A percentile compares a stretch with the other conserved stretches of the same genome.
Evolutionary conservation across 2,329 filamentous ascomycete species (phyloP).

Genomic region (Anthostomella pinea): DNA sequence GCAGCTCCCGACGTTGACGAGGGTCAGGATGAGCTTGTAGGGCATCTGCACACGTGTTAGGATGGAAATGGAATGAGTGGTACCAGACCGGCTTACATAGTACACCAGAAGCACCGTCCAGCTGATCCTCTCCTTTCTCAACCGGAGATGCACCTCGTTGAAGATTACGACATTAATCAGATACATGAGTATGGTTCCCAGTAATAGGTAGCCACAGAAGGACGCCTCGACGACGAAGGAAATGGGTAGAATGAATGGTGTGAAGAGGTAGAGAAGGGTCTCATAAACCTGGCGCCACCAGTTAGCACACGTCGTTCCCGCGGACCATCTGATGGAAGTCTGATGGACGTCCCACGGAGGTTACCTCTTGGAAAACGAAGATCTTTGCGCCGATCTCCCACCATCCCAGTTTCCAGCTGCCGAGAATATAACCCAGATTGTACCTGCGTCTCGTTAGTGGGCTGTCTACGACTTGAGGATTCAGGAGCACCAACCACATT

Average conservation of each 20-base stretch:
- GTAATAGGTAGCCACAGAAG: constrained; percentile 38
- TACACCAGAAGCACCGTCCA: constrained; percentile 38
- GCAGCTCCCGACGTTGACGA: constrained; percentile 42
- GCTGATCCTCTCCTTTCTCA: constrained; percentile 41
- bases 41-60: constrained; percentile 22
- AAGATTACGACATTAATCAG: constrained; percentile 42
- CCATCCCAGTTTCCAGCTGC: constrained; percentile 45
- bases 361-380: constrained; percentile 46
- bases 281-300: constrained; percentile 32
- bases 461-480: too few species aligned
- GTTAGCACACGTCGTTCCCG: too few species aligned
- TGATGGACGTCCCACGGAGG: background rate
- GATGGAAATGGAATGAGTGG: background rate
- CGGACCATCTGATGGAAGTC: too few species aligned
- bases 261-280: constrained; percentile 43
- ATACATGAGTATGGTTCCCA: constrained; percentile 40
- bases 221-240: constrained; percentile 38
- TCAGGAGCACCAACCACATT: too few species aligned
- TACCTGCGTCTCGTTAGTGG: too few species aligned
- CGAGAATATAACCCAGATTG: constrained; percentile 44
- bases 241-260: constrained; percentile 44
- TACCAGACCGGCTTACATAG: constrained; percentile 26
- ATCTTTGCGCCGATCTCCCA: constrained; percentile 49
- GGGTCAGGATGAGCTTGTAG: constrained; percentile 42
- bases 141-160: constrained; percentile 46